Base-by-base conservation (phyloP, 2,329 filamentous ascomycete genomes). In the Colletotrichum destructivum region DNA sequence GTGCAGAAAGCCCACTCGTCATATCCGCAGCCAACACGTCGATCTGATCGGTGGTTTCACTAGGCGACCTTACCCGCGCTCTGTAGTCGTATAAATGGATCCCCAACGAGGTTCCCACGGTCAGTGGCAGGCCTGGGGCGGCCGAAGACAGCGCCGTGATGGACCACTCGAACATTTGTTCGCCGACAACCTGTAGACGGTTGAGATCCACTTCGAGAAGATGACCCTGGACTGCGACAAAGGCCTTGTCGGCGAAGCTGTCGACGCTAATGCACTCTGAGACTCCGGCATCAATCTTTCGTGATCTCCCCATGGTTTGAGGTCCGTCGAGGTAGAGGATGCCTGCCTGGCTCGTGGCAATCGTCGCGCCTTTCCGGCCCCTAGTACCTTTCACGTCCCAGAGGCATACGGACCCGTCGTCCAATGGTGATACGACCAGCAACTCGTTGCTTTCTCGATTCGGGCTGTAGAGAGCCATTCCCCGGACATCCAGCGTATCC, bases 201-300 rank as follows among this genome's bases (percentile, higher is more conserved):
- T 89, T 85, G 57, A 98, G 86, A 79, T 98, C 95, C 26, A 98
- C 89, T 78, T 97, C 94, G 63, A 95, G 91, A 5, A 98, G 87
- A 49, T 90, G 85, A 77, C 91, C 92, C 66, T 93, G 91, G 13
- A 96, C 90, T 2, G 94, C 94, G 81, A 98, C 92, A 80, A 94
- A 97, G 15, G 92, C 95, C 77, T 88, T 88, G 76, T 91, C 87
- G 46, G 85, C 85, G 55, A 85, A 80, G 76, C 88, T 93, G 82
- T 97, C 92, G 59, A 98, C 88, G 77, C 92, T 95, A 55, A 98
- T 92, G 77, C 93, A 95, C 79, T 98, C 95, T 0, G 94, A 93
- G 0, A 94, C 90, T 26, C 88, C 88, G 1, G 91, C 90, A 75
- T 91, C 91, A n/a, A 93, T 91, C 85, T 91, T 90, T 75, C 92